These are phyloP conservation scores for Carpinus viminea DNA, from an alignment of 306 rosid species.

Conservation along the genomic window DNA sequence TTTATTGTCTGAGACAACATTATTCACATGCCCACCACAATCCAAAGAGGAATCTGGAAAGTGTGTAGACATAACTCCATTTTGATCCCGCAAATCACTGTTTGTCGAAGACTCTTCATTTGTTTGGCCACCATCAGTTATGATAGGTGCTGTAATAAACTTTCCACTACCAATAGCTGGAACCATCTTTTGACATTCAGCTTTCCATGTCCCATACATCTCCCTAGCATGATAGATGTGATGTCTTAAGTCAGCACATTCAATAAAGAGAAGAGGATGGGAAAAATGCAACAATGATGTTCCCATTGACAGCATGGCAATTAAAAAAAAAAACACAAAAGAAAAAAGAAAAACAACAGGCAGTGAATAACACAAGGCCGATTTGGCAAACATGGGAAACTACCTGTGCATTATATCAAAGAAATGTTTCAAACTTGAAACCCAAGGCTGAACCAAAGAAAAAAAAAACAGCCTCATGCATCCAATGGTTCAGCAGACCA, in stretches of 20 bases:
- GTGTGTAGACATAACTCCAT: background rate
- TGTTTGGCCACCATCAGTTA: conserved; percentile 54
- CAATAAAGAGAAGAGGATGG: conserved; percentile 5
- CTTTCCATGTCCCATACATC: conserved; percentile 70
- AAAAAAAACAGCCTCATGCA: background rate
- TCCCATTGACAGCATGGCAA: conserved; percentile 17
- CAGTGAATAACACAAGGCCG: conserved; percentile 1
- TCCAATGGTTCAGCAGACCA: background rate
- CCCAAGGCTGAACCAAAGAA: background rate
- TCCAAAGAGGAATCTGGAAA: background rate
- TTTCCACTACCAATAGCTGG: conserved; percentile 77
- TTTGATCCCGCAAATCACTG: background rate
- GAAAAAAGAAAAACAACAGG: background rate
- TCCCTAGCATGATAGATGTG: conserved; percentile 55
- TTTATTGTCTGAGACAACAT: conserved; percentile 54
- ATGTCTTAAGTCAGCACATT: conserved; percentile 14
- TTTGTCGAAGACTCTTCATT: conserved; percentile 43
- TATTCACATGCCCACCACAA: conserved; percentile 19
- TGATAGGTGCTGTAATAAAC: conserved; percentile 57
- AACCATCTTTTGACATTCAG: conserved; percentile 81
- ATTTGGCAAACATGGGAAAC: conserved; percentile 17
- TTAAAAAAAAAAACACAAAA: background rate
- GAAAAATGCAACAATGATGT: background rate
- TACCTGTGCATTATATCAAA: background rate
- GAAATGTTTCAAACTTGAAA: background rate